Conservation (phyloP, 129 eudicot genomes). For the Chrysanthemum lavandulifolium region DNA sequence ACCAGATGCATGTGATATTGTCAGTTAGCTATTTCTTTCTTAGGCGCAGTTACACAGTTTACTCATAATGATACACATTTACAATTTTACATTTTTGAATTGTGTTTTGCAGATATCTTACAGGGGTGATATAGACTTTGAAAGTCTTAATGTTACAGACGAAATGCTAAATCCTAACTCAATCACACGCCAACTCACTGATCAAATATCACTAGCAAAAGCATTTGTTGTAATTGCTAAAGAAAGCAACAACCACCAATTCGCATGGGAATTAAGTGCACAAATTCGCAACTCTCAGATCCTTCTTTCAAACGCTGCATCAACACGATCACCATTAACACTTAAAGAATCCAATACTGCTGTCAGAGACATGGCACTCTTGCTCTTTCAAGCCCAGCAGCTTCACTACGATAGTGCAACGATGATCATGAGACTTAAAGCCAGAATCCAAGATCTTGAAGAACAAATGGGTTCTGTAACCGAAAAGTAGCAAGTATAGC, state of each 20-base stretch:
- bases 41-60: too few relatives aligned
- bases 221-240: slow-evolving; percentile 70
- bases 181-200: slow-evolving; percentile 56
- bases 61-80: too few relatives aligned
- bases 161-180: slow-evolving; percentile 68
- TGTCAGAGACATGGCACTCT: slow-evolving; percentile 58
- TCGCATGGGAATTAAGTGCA: slow-evolving; percentile 73
- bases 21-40: too few relatives aligned
- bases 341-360: slow-evolving; percentile 51
- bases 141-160: slow-evolving; percentile 60
- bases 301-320: slow-evolving; percentile 64
- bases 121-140: slow-evolving; percentile 44
- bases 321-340: slow-evolving; percentile 55
- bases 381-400: slow-evolving; percentile 70
- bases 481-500: slow-evolving; percentile 58
- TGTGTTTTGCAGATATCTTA: slow-evolving; percentile 51
- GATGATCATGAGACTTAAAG: slow-evolving; percentile 71
- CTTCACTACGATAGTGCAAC: slow-evolving; percentile 73
- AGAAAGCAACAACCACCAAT: slow-evolving; percentile 70
- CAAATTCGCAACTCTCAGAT: slow-evolving; percentile 70
- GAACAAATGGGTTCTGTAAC: slow-evolving; percentile 51
- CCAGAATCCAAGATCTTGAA: slow-evolving; percentile 65
- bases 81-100: slow-evolving; percentile 1
- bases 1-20: neutral
- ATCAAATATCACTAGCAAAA: slow-evolving; percentile 61